phyloP scores from a whole-genome alignment of 2,329 filamentous ascomycete species.

The Claviceps sp. region DNA sequence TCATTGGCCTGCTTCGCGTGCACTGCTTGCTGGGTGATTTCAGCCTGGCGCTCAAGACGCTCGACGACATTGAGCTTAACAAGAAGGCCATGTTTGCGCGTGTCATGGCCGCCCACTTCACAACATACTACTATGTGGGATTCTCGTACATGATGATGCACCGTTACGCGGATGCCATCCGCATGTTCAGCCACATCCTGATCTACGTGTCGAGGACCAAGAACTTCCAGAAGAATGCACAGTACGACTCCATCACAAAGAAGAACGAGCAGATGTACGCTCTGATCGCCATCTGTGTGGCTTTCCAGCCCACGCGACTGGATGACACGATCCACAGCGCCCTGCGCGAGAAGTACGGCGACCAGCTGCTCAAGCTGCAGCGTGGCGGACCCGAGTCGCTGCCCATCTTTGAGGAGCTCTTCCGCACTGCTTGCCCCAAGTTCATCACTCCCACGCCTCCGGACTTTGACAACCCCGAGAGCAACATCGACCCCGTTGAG shows the following conservation, averaged over 20 bases:
- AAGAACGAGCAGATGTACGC: constrained; percentile 99
- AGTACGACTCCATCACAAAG: constrained; percentile 98
- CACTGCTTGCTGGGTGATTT: constrained; percentile 97
- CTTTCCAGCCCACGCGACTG: constrained; percentile 90
- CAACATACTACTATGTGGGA: constrained; percentile 98
- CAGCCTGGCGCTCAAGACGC: constrained; percentile 93
- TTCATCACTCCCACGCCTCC: constrained; percentile 97
- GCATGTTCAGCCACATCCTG: constrained; percentile 99
- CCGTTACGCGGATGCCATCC: constrained; percentile 96
- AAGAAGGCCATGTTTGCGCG: constrained; percentile 99
- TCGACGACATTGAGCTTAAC: constrained; percentile 98
- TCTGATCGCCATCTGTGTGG: constrained; percentile 94
- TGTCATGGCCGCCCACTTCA: constrained; percentile 99
- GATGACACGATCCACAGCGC: constrained; percentile 99
- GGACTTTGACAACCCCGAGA: constrained; percentile 91
- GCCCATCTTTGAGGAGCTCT: constrained; percentile 95
- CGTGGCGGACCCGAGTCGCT: constrained; percentile 90
- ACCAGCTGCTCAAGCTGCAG: constrained; percentile 94
- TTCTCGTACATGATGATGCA: constrained; percentile 99
- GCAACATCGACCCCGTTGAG: constrained; percentile 94
- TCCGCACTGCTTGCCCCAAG: constrained; percentile 95
- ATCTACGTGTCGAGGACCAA: constrained; percentile 98
- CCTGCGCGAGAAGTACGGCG: constrained; percentile 96
- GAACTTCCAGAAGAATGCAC: constrained; percentile 99
- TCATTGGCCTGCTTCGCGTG: constrained; percentile 90